Evolutionary conservation across 2,329 filamentous ascomycete species (phyloP).

Genomic region (Fusarium sambucinum): DNA sequence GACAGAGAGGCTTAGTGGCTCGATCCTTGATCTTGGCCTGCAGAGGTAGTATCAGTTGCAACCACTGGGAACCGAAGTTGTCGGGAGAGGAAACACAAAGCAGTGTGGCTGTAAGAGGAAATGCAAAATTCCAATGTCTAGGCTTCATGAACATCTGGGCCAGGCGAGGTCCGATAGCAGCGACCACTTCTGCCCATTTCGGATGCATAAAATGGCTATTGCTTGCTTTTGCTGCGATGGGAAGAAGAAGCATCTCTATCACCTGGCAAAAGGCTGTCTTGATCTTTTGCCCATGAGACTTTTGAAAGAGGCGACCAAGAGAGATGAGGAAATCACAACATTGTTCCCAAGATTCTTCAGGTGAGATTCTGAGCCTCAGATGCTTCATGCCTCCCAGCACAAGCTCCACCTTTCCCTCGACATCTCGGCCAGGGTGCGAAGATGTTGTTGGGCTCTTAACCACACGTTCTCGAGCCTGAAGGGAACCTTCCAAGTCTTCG

Average conservation of each 20-base stretch:
- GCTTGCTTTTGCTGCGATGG: constrained; percentile 84
- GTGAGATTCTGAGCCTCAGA: constrained; percentile 79
- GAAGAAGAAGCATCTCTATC: constrained; percentile 85
- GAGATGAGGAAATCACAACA: constrained; percentile 90
- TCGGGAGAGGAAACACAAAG: constrained; percentile 90
- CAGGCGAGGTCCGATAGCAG: constrained; percentile 81
- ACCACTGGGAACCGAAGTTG: constrained; percentile 86
- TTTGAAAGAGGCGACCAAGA: constrained; percentile 83
- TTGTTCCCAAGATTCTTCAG: constrained; percentile 82
- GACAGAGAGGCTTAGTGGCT: constrained; percentile 78
- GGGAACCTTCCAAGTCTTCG: constrained; percentile 79
- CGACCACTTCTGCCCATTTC: constrained; percentile 89
- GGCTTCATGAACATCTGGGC: constrained; percentile 90
- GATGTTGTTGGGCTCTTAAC: constrained; percentile 72
- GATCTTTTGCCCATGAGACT: constrained; percentile 86
- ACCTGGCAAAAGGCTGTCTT: constrained; percentile 97
- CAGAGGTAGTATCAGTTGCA: constrained; percentile 80
- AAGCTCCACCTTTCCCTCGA: constrained; percentile 86
- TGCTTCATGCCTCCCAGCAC: constrained; percentile 93
- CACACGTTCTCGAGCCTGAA: constrained; percentile 73
- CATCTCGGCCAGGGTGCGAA: constrained; percentile 67
- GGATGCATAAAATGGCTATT: constrained; percentile 80
- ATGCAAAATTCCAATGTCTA: constrained; percentile 89
- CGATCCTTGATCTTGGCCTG: constrained; percentile 89
- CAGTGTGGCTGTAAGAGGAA: constrained; percentile 87